Percentiles rank a stretch among this genome's conserved stretches.
phyloP scores from a whole-genome alignment of 2,329 filamentous ascomycete genomes.

The Penicillium rolfsii region DNA sequence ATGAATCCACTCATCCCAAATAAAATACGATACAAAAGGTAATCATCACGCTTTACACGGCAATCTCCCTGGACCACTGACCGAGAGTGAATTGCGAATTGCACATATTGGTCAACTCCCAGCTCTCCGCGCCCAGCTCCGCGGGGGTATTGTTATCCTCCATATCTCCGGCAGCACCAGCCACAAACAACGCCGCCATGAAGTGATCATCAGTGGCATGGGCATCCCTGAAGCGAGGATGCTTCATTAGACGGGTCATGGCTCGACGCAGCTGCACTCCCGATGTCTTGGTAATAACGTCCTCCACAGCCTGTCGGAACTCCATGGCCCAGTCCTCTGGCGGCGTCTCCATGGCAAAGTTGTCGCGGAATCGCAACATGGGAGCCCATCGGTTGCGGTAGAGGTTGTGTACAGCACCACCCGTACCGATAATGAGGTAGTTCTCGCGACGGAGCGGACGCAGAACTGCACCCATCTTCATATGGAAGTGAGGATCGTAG shows the following conservation, averaged over 20 bases:
- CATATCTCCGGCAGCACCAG: slow-evolving; percentile 57
- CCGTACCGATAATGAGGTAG: slow-evolving; percentile 62
- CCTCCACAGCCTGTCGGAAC: slow-evolving; percentile 67
- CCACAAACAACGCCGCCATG: slow-evolving; percentile 67
- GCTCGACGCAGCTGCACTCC: slow-evolving; percentile 60
- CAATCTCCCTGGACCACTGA: slow-evolving; percentile 32
- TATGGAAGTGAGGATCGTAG: slow-evolving; percentile 60
- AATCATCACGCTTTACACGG: slow-evolving; percentile 12
- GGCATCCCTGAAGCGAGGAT: slow-evolving; percentile 66
- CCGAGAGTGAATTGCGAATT: slow-evolving; percentile 64
- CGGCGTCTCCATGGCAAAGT: slow-evolving; percentile 62
- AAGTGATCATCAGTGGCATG: slow-evolving; percentile 73
- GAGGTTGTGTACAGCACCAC: slow-evolving; percentile 71
- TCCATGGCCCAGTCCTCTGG: slow-evolving; percentile 65
- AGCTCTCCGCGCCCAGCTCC: slow-evolving; percentile 59
- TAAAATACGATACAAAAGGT: not conserved
- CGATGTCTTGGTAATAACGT: slow-evolving; percentile 58
- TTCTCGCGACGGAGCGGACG: slow-evolving; percentile 58
- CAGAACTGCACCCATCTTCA: slow-evolving; percentile 61
- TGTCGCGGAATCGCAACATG: slow-evolving; percentile 66
- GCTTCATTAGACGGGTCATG: slow-evolving; percentile 68
- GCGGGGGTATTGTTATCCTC: slow-evolving; percentile 48
- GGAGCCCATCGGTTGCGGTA: slow-evolving; percentile 68
- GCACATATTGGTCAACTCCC: slow-evolving; percentile 68
- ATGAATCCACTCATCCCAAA: not conserved